Base-by-base conservation (phyloP, 2,329 filamentous ascomycete genomes). In the Mycogone perniciosa region DNA sequence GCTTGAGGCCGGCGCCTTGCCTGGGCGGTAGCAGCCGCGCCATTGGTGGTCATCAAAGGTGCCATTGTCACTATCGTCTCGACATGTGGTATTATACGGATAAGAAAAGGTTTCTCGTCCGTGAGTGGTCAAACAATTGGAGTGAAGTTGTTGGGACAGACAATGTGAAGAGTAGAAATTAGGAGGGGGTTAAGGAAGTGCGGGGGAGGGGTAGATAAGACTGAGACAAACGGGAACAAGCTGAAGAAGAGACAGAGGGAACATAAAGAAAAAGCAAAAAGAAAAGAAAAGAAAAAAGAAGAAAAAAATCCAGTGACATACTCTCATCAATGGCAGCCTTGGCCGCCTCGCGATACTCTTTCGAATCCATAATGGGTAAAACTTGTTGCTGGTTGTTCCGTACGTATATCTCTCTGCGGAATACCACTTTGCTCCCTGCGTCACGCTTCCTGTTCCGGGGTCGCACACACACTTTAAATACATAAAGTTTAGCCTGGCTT, bases 271-370 rank as follows among this genome's bases (percentile, higher is more conserved):
- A 46, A 20, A 39, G n/a, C n/a, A 6, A 27, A 39, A 13, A n/a
- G 4, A 38, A 13, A 51, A 34, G 39, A 38, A 45, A 5, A 38
- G 8, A 7, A 39, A 2, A 20, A 49, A 26, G 33, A 20, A 27
- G 8, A 9, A 3, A 45, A 41, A 11, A 48, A 8, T 20, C 20
- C 20, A 20, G 20, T 20, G 20, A 73, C 82, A 64, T 71, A 90
- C 89, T 95, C 53, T 95, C 87, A 58, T 95, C 87, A 64, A 95
- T 82, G 54, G 86, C 85, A 51, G 84, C 80, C 57, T 88, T 81
- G 41, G 89, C 90, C 56, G 89, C 88, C 54, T 81, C 73, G 57
- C 83, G 79, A 69, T 95, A 96, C 61, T 92, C 81, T 50, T 84
- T 74, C 30, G 84, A 82, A 63, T 95, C 83, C 91, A 96, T 95